Evolutionary conservation across 495 filamentous ascomycete genomes (phyloP), one percentile per base, ranked within the genome.

Genomic region (Glarea lozoyensis): DNA sequence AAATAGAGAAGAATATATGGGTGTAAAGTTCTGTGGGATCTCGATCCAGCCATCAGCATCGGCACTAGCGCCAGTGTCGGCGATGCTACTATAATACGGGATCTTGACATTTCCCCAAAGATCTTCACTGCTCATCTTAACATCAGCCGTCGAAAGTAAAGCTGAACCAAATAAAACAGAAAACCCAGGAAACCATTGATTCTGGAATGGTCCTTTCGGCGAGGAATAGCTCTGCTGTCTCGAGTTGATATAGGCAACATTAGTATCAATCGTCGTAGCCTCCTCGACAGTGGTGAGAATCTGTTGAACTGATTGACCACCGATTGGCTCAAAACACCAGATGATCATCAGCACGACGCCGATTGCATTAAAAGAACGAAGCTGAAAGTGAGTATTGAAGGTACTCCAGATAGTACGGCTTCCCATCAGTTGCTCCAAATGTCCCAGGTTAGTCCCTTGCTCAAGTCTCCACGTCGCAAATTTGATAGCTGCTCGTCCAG

Each of bases 401-500:
- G 52, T 37, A 31, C 48, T 48, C 13, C 40, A 44, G 4, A 55
- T 38, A 6, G 52, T 55, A 3, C 46, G 39, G 17, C 44, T 48
- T 25, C 52, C 52, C 52, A 55, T 48, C 6, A 55, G 29, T 22
- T 50, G 48, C 34, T 55, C 52, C 11, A 55, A 31, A 1, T 33
- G 11, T 3, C 51, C 51, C 1, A 54, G 25, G 3, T 33, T 49
- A 11, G 51, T 46, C 11, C 51, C 51, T 30, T 33, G 30, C 20
- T 54, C 51, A 18, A 54, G 43, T n/a, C 24, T 49, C 46, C 46
- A 54, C 7, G 51, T 43, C 0, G 51, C 51, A 31, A 38, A 41
- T 45, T 50, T 54, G 3, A 46, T 36, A 11, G 40, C 16, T 6
- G 46, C 46, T 37, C 51, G 44, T 16, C 51, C 51, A 22, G 37